Base-by-base conservation (phyloP, 306 rosid species). In the Gastrolobium bilobum region DNA sequence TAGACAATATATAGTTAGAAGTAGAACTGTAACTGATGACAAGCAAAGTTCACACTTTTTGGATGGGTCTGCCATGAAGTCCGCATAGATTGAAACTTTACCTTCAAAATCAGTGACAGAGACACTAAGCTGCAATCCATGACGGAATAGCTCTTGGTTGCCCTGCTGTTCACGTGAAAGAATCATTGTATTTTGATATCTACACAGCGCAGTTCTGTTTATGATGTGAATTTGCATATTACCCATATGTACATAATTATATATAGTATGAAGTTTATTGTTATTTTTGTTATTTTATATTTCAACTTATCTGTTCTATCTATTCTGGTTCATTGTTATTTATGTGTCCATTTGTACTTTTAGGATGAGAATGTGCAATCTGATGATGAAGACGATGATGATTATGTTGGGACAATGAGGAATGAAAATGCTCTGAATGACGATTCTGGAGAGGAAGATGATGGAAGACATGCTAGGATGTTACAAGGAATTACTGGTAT, bases 311-410 rank as follows among this genome's bases (percentile, higher is more conserved):
- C 56, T 51, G 37, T 15, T 26, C 60, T 64, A 30, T 54, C 47
- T 59, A 2, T 20, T 4, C 15, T n/a, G 11, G 6, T 52, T 43
- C 10, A 65, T 59, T 50, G 43, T 29, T 34, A 61, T 46, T 34
- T 26, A 29, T 4, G 63, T 67, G 6, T 42, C 69, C 7, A 14
- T 42, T 77, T 52, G 68, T 30, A 47, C 70, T 37, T 77, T 38
- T 81, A 94, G 99, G 99, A 95, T 68, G 99, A 95, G 84, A 58
- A 88, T 84, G 79, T 95, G 46, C 83, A 81, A 39, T 95, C 99
- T 14, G 99, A 95, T 58, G 94, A 95, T 13, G 97, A 91, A 4
- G 79, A 65, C 13, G 71, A 67, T 4, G 73, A 10, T 31, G 54
- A 68, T 76, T 39, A 68, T 29, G 43, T 52, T 53, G 79, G 72